A percentile compares a stretch with the other conserved stretches of the same genome.
phyloP scores from a whole-genome alignment of 225 moss, liverwort and hornwort species.

The Marchantia polymorpha region DNA sequence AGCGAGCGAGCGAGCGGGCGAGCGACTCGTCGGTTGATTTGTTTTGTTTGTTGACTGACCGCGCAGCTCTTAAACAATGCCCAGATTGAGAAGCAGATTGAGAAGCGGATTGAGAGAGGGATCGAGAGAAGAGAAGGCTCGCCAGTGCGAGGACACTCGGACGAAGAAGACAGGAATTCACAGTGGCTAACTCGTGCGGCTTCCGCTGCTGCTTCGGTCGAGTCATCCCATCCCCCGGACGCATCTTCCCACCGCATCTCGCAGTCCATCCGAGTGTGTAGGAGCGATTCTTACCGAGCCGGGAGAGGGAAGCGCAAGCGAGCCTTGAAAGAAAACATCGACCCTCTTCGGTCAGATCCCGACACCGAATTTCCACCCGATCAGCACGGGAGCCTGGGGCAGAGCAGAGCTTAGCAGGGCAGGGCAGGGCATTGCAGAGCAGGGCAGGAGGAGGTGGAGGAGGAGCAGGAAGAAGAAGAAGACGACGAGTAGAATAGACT shows the following conservation, averaged over 20 bases:
- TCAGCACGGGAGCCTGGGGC: no score
- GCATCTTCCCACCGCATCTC: neutral
- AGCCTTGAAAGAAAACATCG: no score
- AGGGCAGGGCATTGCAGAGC: no score
- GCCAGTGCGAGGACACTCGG: neutral
- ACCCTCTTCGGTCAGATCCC: neutral
- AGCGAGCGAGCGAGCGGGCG: no score
- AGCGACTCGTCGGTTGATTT: no score
- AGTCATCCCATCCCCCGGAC: neutral
- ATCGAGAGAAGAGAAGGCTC: constrained; percentile 13
- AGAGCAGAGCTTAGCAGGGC: no score
- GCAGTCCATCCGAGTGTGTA: neutral
- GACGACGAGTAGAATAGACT: no score
- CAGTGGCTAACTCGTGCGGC: constrained; percentile 1
- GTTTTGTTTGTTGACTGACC: neutral
- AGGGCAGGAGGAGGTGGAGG: neutral
- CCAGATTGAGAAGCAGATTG: neutral
- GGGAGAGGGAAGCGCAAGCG: neutral
- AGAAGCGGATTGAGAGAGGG: constrained; percentile 16
- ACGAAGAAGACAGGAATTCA: no score
- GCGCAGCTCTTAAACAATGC: neutral
- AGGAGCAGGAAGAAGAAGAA: neutral
- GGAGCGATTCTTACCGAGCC: no score
- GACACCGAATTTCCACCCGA: neutral
- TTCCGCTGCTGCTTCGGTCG: no score